These are phyloP conservation scores for Fusarium musae DNA, from an alignment of 2,329 filamentous ascomycete genomes.

Conservation along the genomic window DNA sequence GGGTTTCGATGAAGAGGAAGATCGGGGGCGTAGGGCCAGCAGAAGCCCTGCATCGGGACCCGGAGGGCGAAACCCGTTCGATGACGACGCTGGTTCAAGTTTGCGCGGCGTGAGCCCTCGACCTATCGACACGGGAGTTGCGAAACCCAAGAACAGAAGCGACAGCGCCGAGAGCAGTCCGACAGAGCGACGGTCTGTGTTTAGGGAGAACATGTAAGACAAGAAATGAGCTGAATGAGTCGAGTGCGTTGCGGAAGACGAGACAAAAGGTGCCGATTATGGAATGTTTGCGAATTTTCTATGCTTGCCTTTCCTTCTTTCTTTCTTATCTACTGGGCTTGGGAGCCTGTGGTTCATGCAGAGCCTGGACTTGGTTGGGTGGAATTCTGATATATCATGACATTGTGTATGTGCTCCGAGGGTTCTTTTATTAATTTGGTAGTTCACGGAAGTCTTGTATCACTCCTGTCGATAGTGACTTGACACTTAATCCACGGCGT, in stretches of 20 bases:
- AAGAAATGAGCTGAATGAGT: neutral
- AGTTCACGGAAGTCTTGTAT: slow-evolving; percentile 19
- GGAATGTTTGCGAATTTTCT: neutral
- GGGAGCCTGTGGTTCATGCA: slow-evolving; percentile 5
- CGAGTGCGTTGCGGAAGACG: neutral
- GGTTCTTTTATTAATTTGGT: slow-evolving; percentile 17
- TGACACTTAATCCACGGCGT: slow-evolving; percentile 25
- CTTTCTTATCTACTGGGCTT: neutral
- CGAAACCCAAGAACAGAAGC: slow-evolving; percentile 41
- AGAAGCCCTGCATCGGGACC: slow-evolving; percentile 53
- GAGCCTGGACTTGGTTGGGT: slow-evolving; percentile 21
- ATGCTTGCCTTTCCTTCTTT: neutral
- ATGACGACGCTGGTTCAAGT: slow-evolving; percentile 72
- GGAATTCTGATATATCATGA: slow-evolving; percentile 40
- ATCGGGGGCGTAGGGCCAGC: slow-evolving; percentile 57
- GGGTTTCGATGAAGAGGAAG: slow-evolving; percentile 45
- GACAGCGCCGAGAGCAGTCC: slow-evolving; percentile 64
- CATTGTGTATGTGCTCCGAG: slow-evolving; percentile 9
- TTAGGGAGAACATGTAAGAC: slow-evolving; percentile 72
- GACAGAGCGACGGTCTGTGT: slow-evolving; percentile 76
- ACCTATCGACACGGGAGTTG: slow-evolving; percentile 68
- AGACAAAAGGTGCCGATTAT: slow-evolving; percentile 20
- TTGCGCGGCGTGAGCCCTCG: slow-evolving; percentile 80
- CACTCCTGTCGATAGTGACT: slow-evolving; percentile 18
- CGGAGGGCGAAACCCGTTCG: slow-evolving; percentile 71